Evolutionary conservation across 2,329 filamentous ascomycete genomes (phyloP).

Genomic region (Fusarium austroafricanum): DNA sequence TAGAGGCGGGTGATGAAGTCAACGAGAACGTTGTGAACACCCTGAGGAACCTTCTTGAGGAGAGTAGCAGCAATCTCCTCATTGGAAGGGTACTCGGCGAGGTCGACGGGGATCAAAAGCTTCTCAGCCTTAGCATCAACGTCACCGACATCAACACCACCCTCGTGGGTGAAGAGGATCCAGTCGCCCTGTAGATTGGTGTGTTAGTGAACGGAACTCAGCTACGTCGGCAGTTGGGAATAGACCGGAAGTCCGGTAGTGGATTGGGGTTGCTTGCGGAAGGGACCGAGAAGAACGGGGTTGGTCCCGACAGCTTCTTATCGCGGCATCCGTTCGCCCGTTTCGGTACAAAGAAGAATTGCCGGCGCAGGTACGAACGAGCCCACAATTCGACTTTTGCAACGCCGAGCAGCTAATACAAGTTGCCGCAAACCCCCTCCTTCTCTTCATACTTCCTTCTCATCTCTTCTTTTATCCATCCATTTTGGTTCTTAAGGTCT

Average conservation of each 20-base stretch:
- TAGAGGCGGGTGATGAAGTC: slow-evolving; percentile 99
- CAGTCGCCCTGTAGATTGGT: slow-evolving; percentile 82
- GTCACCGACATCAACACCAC: slow-evolving; percentile 99
- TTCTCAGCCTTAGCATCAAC: slow-evolving; percentile 99
- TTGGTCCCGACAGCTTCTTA: slow-evolving; percentile 42
- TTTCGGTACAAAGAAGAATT: slow-evolving; percentile 44
- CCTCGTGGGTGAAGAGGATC: slow-evolving; percentile 99
- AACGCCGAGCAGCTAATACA: slow-evolving; percentile 37
- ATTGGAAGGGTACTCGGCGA: slow-evolving; percentile 94
- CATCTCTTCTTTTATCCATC: slow-evolving; percentile 4
- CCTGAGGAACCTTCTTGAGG: slow-evolving; percentile 92
- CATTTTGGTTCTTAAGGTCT: neutral
- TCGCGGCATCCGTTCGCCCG: slow-evolving; percentile 56
- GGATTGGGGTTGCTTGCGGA: slow-evolving; percentile 24
- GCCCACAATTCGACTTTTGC: slow-evolving; percentile 41
- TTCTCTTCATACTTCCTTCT: slow-evolving; percentile 14
- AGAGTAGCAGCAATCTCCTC: slow-evolving; percentile 87
- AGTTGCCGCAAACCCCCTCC: slow-evolving; percentile 29
- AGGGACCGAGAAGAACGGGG: slow-evolving; percentile 33
- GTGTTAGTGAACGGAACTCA: slow-evolving; percentile 37
- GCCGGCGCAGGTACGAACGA: slow-evolving; percentile 40
- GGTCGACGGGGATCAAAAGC: slow-evolving; percentile 95
- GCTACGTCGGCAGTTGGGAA: slow-evolving; percentile 6
- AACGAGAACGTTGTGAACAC: slow-evolving; percentile 96
- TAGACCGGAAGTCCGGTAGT: slow-evolving; percentile 13